A percentile compares a stretch with the other conserved stretches of the same genome.
Evolutionary conservation across 2,329 filamentous ascomycete species (phyloP).

Genomic region (Exophiala viscosa): DNA sequence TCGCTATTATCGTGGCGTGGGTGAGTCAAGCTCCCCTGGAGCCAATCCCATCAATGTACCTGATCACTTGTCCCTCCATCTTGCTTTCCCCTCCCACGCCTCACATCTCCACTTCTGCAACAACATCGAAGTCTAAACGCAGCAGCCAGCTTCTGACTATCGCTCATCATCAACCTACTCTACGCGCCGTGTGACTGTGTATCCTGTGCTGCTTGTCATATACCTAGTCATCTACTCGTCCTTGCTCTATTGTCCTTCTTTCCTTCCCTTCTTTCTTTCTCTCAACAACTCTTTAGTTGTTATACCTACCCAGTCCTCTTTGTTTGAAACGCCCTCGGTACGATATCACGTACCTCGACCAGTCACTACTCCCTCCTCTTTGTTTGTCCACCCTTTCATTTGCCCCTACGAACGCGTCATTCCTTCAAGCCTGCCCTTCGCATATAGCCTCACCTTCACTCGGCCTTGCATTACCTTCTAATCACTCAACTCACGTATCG

Average conservation of each 20-base stretch:
- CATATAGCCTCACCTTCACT: neutral
- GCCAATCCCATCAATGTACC: slow-evolving; percentile 15
- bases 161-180: neutral
- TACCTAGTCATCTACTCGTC: neutral
- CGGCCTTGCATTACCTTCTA: neutral
- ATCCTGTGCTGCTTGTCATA: neutral
- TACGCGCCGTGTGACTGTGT: slow-evolving; percentile 1
- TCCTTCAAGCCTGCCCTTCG: neutral
- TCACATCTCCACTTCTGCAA: neutral
- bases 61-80: slow-evolving; percentile 5
- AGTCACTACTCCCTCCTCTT: slow-evolving; percentile 10
- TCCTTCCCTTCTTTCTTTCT: slow-evolving; percentile 2
- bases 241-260: neutral
- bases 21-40: slow-evolving; percentile 3
- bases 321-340: neutral
- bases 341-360: neutral
- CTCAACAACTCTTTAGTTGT: slow-evolving; percentile 6
- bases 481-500: neutral
- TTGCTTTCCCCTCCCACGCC: neutral
- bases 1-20: slow-evolving; percentile 3
- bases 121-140: neutral
- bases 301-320: slow-evolving; percentile 1
- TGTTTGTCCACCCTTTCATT: slow-evolving; percentile 13
- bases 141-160: neutral
- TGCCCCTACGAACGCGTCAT: slow-evolving; percentile 13